These are phyloP conservation scores for Platanus orientalis DNA, from an alignment of 164 flowering plant species.

Conservation along the genomic window DNA sequence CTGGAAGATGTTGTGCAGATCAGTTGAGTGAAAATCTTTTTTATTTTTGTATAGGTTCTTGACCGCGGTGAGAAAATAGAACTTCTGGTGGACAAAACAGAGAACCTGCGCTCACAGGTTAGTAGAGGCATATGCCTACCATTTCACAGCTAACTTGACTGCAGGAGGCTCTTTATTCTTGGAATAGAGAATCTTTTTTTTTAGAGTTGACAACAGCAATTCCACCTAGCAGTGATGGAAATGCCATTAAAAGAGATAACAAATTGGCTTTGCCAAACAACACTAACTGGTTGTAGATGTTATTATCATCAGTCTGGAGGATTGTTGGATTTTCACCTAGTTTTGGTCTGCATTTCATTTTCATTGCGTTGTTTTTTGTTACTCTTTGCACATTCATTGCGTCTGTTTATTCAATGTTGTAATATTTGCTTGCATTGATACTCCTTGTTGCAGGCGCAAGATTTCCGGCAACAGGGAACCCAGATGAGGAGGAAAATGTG, in stretches of 20 bases:
- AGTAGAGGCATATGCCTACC: not conserved
- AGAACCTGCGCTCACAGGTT: constrained; percentile 48
- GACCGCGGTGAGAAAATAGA: constrained; percentile 51
- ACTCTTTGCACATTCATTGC: not conserved
- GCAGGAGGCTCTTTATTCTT: not conserved
- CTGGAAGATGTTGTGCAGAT: no score
- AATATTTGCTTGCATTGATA: not conserved
- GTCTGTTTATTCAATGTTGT: not conserved
- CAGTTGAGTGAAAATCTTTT: no score
- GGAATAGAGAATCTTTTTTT: no score
- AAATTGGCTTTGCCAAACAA: no score
- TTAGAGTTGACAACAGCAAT: no score
- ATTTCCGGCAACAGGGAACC: constrained; percentile 11
- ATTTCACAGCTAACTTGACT: not conserved
- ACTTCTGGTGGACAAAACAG: constrained; percentile 48
- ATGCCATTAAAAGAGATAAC: no score
- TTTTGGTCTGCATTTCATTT: not conserved
- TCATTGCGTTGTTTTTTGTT: not conserved
- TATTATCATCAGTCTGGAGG: not conserved
- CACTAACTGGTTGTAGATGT: not conserved
- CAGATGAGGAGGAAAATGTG: constrained; percentile 8
- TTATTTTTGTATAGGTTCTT: constrained; percentile 40
- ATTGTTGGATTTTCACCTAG: not conserved
- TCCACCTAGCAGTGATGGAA: no score
- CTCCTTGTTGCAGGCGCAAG: constrained; percentile 12